Percentiles rank a stretch among this genome's conserved stretches.
Evolutionary conservation across 805 yeast genomes (phyloP).

Genomic region (Ogataea haglerorum): DNA sequence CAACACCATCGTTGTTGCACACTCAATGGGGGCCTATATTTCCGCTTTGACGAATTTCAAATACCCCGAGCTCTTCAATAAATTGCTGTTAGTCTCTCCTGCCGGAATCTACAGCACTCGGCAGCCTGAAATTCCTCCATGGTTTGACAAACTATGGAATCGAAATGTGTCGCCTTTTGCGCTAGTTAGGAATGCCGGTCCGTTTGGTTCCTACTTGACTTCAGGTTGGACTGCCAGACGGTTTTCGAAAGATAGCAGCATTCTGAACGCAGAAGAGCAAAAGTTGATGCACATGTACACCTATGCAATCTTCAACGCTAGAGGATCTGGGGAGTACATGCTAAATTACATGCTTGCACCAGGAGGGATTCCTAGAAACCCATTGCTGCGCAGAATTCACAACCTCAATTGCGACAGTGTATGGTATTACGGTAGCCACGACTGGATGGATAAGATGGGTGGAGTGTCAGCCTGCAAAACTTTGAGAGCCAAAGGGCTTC

Average conservation of each 20-base stretch:
- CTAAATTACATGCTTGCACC: slow-evolving; percentile 80
- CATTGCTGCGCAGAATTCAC: slow-evolving; percentile 54
- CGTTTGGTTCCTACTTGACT: slow-evolving; percentile 78
- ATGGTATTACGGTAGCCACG: slow-evolving; percentile 85
- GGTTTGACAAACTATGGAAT: slow-evolving; percentile 80
- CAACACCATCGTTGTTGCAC: slow-evolving; percentile 67
- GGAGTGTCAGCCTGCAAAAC: slow-evolving; percentile 40
- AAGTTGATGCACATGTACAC: slow-evolving; percentile 69
- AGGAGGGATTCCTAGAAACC: slow-evolving; percentile 85
- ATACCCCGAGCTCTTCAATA: slow-evolving; percentile 58
- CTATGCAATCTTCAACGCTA: slow-evolving; percentile 78
- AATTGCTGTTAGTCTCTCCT: slow-evolving; percentile 80
- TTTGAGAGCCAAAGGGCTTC: slow-evolving; percentile 30
- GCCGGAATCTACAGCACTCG: slow-evolving; percentile 70
- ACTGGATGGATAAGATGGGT: slow-evolving; percentile 57
- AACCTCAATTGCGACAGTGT: slow-evolving; percentile 55
- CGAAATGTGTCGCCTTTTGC: slow-evolving; percentile 78
- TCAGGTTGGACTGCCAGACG: slow-evolving; percentile 88
- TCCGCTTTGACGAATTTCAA: slow-evolving; percentile 63
- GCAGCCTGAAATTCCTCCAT: slow-evolving; percentile 56
- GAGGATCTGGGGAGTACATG: slow-evolving; percentile 93
- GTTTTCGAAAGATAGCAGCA: slow-evolving; percentile 47
- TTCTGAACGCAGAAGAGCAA: slow-evolving; percentile 42
- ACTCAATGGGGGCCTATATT: slow-evolving; percentile 90
- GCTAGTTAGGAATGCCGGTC: slow-evolving; percentile 72